Evolutionary conservation across 2,329 filamentous ascomycete species (phyloP).

Genomic region (Ustulina deusta): DNA sequence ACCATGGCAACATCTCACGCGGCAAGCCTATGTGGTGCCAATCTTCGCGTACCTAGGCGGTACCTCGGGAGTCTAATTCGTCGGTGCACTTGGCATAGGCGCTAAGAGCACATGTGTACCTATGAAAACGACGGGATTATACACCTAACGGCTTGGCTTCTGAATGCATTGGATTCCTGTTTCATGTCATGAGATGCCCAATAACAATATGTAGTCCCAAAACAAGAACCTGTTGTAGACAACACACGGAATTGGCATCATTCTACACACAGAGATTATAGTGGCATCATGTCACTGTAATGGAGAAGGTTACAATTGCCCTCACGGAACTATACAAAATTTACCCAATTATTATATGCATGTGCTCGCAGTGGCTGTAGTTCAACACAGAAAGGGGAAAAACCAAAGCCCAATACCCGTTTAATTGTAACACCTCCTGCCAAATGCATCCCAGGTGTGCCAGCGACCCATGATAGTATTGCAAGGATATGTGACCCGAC

Average conservation of each 20-base stretch:
- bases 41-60: not conserved
- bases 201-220: not conserved
- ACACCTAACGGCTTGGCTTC: slow-evolving; percentile 4
- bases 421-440: slow-evolving; percentile 39
- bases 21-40: not conserved
- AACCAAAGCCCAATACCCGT: slow-evolving; percentile 16
- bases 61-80: not conserved
- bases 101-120: too few species aligned
- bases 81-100: not conserved
- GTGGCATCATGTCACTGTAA: not conserved
- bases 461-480: slow-evolving; percentile 22
- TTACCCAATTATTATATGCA: slow-evolving; percentile 40
- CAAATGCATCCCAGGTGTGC: slow-evolving; percentile 35
- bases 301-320: slow-evolving; percentile 2
- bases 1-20: too few species aligned
- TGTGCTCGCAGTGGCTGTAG: slow-evolving; percentile 32
- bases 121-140: too few species aligned
- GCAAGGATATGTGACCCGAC: slow-evolving; percentile 17
- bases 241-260: not conserved
- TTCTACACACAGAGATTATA: not conserved
- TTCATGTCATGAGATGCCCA: not conserved
- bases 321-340: slow-evolving; percentile 17
- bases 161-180: not conserved
- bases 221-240: not conserved
- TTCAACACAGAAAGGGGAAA: slow-evolving; percentile 24